A percentile compares a stretch with the other conserved stretches of the same genome.
Conservation (phyloP, 441 rosid species). For the Jatropha multifida region DNA sequence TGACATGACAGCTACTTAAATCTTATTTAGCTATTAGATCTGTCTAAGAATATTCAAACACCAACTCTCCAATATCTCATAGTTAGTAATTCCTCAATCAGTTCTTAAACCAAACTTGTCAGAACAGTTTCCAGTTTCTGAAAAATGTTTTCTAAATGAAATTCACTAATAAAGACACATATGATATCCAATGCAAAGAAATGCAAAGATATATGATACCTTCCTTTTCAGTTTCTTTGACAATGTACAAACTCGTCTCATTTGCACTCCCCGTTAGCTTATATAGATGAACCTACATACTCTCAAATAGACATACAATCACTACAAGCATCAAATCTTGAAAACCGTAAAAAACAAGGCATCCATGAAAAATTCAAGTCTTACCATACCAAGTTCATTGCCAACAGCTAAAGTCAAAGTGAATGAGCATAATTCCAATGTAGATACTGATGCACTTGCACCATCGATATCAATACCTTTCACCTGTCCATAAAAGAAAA, state of each 20-base stretch:
- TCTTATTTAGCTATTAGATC: conserved; percentile 1
- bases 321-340: conserved; percentile 19
- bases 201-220: conserved; percentile 38
- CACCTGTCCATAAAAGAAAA: conserved; percentile 44
- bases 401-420: conserved; percentile 70
- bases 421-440: conserved; percentile 64
- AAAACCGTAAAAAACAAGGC: conserved; percentile 17
- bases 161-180: conserved; percentile 1
- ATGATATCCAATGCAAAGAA: conserved; percentile 1
- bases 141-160: conserved; percentile 7
- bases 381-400: conserved; percentile 81
- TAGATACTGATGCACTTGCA: conserved; percentile 53
- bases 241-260: conserved; percentile 52
- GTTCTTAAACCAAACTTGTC: background rate
- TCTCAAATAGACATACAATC: conserved; percentile 31
- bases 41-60: background rate
- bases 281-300: conserved; percentile 58
- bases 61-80: background rate
- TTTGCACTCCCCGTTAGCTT: conserved; percentile 44
- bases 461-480: conserved; percentile 37
- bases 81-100: conserved; percentile 10
- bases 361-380: conserved; percentile 33
- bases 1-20: no score
- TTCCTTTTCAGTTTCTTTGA: conserved; percentile 59
- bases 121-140: background rate